These are phyloP conservation scores for Trichophyton simii DNA, from an alignment of 2,329 filamentous ascomycete genomes.

Conservation along the genomic window DNA sequence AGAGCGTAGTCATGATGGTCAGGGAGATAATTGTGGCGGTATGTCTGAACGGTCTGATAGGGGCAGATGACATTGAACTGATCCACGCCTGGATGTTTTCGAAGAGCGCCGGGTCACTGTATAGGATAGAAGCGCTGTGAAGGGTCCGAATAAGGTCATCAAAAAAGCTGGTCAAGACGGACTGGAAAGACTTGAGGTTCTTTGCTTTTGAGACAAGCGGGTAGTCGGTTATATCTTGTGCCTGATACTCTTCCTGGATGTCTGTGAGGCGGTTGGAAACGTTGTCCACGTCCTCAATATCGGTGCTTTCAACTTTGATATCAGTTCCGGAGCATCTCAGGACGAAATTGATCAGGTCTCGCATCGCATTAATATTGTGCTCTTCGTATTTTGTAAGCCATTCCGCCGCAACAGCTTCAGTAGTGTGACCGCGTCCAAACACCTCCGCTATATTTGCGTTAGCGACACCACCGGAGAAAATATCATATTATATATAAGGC, in stretches of 20 bases:
- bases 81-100: slow-evolving; percentile 88
- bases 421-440: slow-evolving; percentile 42
- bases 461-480: background rate
- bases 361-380: slow-evolving; percentile 43
- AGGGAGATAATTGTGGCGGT: slow-evolving; percentile 79
- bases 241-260: slow-evolving; percentile 77
- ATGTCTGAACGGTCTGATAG: slow-evolving; percentile 80
- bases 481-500: slow-evolving; percentile 10
- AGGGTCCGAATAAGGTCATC: slow-evolving; percentile 61
- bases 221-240: slow-evolving; percentile 76
- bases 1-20: slow-evolving; percentile 65
- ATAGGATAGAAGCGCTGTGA: slow-evolving; percentile 70
- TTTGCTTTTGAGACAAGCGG: slow-evolving; percentile 76
- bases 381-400: slow-evolving; percentile 47
- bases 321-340: slow-evolving; percentile 65
- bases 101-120: slow-evolving; percentile 61
- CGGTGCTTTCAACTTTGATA: slow-evolving; percentile 62
- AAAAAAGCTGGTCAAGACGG: slow-evolving; percentile 68
- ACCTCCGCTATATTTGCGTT: slow-evolving; percentile 39
- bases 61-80: slow-evolving; percentile 76
- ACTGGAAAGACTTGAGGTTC: slow-evolving; percentile 63
- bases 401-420: slow-evolving; percentile 44
- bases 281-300: slow-evolving; percentile 83
- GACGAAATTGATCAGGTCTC: slow-evolving; percentile 50
- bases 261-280: slow-evolving; percentile 65